A percentile compares a stretch with the other conserved stretches of the same genome.
These are phyloP conservation scores for Cymbopogon flexuosus DNA, from an alignment of 202 grass and related monocot species.

Conservation along the genomic window DNA sequence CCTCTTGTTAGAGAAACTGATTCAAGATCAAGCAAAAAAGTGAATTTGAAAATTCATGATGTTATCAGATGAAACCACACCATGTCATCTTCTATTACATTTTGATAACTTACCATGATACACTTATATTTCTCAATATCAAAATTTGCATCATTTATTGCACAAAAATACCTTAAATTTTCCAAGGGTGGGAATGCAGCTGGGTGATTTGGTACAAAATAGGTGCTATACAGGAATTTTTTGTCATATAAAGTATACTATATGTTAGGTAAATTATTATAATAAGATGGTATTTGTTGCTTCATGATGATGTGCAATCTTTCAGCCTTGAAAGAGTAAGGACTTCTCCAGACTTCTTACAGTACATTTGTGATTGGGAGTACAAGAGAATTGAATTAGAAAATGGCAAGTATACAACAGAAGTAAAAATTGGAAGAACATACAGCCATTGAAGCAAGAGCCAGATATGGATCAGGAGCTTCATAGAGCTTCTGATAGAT, in stretches of 20 bases:
- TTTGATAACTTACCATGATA: conserved; percentile 12
- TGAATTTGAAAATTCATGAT: neutral
- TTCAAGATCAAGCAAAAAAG: conserved; percentile 15
- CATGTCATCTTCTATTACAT: neutral
- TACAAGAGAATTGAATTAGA: conserved; percentile 5
- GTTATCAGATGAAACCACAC: conserved; percentile 5
- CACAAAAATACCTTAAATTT: neutral
- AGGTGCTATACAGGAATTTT: neutral
- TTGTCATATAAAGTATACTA: neutral
- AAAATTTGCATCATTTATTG: neutral
- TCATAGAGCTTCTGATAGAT: conserved; percentile 99
- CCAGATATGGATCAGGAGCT: conserved; percentile 98
- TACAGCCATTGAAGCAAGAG: conserved; percentile 94
- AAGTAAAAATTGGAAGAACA: conserved; percentile 35
- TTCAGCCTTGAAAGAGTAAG: neutral
- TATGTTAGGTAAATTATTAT: neutral
- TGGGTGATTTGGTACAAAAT: neutral
- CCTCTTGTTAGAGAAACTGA: neutral
- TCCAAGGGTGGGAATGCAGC: neutral
- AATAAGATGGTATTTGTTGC: neutral
- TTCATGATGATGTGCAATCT: conserved; percentile 18
- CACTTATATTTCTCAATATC: conserved; percentile 9
- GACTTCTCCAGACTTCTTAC: neutral
- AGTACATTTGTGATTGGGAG: neutral
- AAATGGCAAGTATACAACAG: neutral